Base-by-base conservation (phyloP, 169 alveolate species). In the Cyclospora cayetanensis region DNA sequence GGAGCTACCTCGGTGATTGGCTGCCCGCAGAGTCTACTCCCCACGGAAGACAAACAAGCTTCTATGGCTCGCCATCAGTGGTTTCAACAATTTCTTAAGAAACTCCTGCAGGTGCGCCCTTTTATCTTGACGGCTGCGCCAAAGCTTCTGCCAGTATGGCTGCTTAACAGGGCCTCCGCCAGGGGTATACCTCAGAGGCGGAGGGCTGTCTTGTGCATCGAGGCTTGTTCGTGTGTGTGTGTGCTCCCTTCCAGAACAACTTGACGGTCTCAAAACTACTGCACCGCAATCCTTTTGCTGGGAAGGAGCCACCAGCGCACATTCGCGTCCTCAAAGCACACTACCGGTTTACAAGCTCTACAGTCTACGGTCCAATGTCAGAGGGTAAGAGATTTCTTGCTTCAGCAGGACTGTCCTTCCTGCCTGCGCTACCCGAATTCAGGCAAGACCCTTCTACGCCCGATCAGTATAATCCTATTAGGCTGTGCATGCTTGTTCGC, bases 261-360 rank as follows among this genome's bases (percentile, higher is more conserved):
- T 27, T 20, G 27, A 34, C 72, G 18, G 93, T 89, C 66, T 50
- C 87, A 20, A 53, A 63, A 25, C 72, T 89, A 43, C 68, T 89
- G 65, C 68, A 55, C 31, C 89, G 39, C 60, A 89, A 89, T 55
- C 93, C 93, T 35, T 89, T 89, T 55, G 53, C 34, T n/a, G 70
- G 31, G 63, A 3, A 46, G 5, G 60, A 60, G 55, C 93, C 90
- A 4, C 93, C 93, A 27, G 53, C 90, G 7, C 60, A 63, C 43
- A 31, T 89, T 18, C 86, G 93, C 22, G 93, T 74, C 11, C 37
- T 74, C n/a, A 50, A 65, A 4, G 37, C 65, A 25, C 52, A 88
- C 22, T 88, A 88, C 41, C 60, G 41, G 60, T 50, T 50, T n/a
- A 5, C 76, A 35, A n/a, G 20, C 5, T n/a, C 46, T 0, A 31